phyloP scores from a whole-genome alignment of 2,329 filamentous ascomycete genomes.

The Fusarium transvaalense region DNA sequence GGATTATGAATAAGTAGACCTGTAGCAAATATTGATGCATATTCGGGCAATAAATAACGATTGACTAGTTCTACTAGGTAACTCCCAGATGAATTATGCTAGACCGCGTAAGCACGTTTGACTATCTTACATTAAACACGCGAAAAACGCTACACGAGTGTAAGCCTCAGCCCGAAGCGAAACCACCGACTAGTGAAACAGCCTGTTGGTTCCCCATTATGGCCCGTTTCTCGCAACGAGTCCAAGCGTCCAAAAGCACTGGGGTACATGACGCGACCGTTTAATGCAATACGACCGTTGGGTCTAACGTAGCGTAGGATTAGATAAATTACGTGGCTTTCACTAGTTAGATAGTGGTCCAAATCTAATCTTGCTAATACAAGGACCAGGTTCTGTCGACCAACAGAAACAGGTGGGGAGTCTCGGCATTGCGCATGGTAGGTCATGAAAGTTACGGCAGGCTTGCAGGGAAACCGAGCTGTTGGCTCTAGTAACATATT shows the following conservation, averaged over 20 bases:
- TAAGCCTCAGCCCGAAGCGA: background rate
- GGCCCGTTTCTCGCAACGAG: background rate
- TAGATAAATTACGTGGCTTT: conserved; percentile 6
- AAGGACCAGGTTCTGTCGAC: conserved; percentile 1
- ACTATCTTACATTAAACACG: background rate
- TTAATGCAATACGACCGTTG: conserved; percentile 1
- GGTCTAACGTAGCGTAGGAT: background rate
- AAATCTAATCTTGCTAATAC: background rate
- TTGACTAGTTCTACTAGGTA: background rate
- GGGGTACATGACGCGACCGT: conserved; percentile 13
- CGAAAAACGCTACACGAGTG: background rate
- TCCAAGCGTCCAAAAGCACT: background rate
- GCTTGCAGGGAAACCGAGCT: conserved; percentile 14
- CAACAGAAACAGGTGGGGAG: conserved; percentile 6
- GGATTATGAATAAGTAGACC: background rate
- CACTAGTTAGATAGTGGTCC: background rate
- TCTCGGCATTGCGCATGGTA: background rate
- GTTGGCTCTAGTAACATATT: conserved; percentile 22
- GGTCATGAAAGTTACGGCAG: conserved; percentile 1
- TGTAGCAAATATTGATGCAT: background rate
- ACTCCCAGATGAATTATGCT: background rate
- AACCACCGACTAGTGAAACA: background rate
- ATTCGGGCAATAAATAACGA: background rate
- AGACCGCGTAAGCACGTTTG: background rate
- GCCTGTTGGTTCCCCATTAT: background rate